Percentiles rank a stretch among this genome's conserved stretches.
Conservation (phyloP, 208 protist genomes). For the Porcisia hertigi region DNA sequence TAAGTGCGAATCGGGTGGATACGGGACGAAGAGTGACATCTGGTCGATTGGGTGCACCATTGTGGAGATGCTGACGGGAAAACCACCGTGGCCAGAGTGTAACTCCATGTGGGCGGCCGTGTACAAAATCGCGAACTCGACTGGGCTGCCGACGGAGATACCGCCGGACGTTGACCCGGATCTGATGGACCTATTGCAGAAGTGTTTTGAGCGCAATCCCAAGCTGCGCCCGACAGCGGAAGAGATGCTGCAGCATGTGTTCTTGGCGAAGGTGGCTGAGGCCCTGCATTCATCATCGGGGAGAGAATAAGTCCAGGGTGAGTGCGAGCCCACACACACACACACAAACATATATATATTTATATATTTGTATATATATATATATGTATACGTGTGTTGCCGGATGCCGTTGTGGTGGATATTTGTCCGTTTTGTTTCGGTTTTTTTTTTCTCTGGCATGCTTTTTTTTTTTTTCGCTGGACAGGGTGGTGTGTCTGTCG, state of each 20-base stretch:
- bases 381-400: too few relatives aligned
- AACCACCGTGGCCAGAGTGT: slow-evolving; percentile 90
- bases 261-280: slow-evolving; percentile 43
- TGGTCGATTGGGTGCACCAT: slow-evolving; percentile 95
- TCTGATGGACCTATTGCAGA: slow-evolving; percentile 74
- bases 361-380: too few relatives aligned
- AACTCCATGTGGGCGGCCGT: slow-evolving; percentile 88
- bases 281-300: not conserved
- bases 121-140: slow-evolving; percentile 89
- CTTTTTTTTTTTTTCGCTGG: not conserved
- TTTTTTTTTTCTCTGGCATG: not conserved
- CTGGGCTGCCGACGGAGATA: slow-evolving; percentile 83
- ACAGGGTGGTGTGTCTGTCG: too few relatives aligned
- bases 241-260: slow-evolving; percentile 73
- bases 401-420: too few relatives aligned
- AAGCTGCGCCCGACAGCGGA: slow-evolving; percentile 62
- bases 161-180: slow-evolving; percentile 70
- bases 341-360: too few relatives aligned
- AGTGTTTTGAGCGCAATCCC: slow-evolving; percentile 85
- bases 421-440: not conserved
- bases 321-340: not conserved
- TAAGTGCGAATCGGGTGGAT: slow-evolving; percentile 84
- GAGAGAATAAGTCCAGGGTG: not conserved
- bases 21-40: slow-evolving; percentile 93
- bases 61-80: slow-evolving; percentile 93